A percentile compares a stretch with the other conserved stretches of the same genome.
Evolutionary conservation across 495 filamentous ascomycete genomes (phyloP).

Genomic region (Halenospora varia): DNA sequence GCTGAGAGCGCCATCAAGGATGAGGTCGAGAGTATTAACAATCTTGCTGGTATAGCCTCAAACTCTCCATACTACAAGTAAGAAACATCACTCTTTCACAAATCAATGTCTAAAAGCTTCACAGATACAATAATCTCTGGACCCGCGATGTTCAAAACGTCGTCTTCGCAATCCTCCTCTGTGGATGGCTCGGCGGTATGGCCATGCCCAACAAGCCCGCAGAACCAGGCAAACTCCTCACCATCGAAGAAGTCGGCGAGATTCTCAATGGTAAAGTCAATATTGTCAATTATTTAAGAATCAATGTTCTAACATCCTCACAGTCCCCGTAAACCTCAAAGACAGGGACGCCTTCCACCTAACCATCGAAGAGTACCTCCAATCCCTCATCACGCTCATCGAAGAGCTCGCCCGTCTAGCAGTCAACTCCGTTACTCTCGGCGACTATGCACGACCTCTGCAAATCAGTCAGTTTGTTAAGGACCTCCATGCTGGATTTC

Average conservation of each 20-base stretch:
- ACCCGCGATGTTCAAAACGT: conserved; percentile 78
- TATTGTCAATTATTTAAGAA: neutral
- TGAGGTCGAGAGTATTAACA: conserved; percentile 49
- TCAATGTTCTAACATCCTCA: conserved; percentile 1
- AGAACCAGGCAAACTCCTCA: conserved; percentile 60
- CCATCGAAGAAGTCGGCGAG: conserved; percentile 80
- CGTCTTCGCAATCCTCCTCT: conserved; percentile 67
- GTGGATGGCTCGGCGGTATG: conserved; percentile 70
- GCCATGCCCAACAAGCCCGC: conserved; percentile 32
- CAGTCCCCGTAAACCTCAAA: conserved; percentile 95
- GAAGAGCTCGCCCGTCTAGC: conserved; percentile 82
- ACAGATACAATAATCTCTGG: conserved; percentile 79
- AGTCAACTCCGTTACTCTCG: conserved; percentile 93
- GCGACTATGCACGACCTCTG: conserved; percentile 77
- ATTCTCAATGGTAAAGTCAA: conserved; percentile 58
- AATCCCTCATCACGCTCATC: conserved; percentile 76
- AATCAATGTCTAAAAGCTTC: neutral
- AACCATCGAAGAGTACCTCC: conserved; percentile 94
- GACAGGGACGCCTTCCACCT: conserved; percentile 87
- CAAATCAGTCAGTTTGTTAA: conserved; percentile 91
- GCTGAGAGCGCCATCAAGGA: conserved; percentile 53
- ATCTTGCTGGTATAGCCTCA: conserved; percentile 67
- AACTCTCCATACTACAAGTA: conserved; percentile 91
- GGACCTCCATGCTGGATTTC: conserved; percentile 91
- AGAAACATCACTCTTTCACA: neutral